Base-by-base conservation (phyloP, 2,329 filamentous ascomycete species). In the Pseudogymnoascus sp. region DNA sequence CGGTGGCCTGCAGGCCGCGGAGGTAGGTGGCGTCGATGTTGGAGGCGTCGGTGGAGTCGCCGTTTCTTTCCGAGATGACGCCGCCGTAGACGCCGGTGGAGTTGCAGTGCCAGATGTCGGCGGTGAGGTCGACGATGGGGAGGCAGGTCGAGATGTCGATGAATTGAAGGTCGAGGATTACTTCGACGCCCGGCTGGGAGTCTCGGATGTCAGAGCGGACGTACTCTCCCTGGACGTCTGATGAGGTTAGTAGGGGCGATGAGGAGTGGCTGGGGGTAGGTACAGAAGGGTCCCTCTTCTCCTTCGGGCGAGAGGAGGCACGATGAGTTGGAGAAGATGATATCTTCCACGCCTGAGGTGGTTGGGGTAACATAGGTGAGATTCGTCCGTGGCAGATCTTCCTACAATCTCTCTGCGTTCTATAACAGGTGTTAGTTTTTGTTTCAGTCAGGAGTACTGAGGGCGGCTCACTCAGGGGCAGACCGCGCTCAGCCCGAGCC, bases 61-160 rank as follows among this genome's bases (percentile, higher is more conserved):
- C 80, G 66, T 81, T 81, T 37, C 76, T 75, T 42, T 63, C 67
- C 14, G 75, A 73, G 3, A 73, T 67, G 37, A 82, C 73, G 47
- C 80, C 80, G n/a, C 75, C 76, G 71, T 82, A 82, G 4, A 81
- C 77, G 53, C 80, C 79, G 0, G 77, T 79, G 6, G 75, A 65
- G 66, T 79, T 79, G 71, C 72, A 74, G 67, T 74, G 42, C 82
- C 82, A 85, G 66, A 83, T 77, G 67, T 84, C 81, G 23, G 84
- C 69, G 63, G 75, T 80, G 10, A 77, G 75, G 60, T 79, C 71
- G 1, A 77, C 74, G 1, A 83, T 75, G 6, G 79, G 77, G 68
- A 82, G 73, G 72, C 82, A 84, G 3, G 81, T 83, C 50, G 77
- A 74, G 37, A 81, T 75, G 65, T 85, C 81, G 64, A 84, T 77